Evolutionary conservation across 345 rosid genomes (phyloP), one percentile per base, ranked within the genome.

Genomic region (Camelina laxa): DNA sequence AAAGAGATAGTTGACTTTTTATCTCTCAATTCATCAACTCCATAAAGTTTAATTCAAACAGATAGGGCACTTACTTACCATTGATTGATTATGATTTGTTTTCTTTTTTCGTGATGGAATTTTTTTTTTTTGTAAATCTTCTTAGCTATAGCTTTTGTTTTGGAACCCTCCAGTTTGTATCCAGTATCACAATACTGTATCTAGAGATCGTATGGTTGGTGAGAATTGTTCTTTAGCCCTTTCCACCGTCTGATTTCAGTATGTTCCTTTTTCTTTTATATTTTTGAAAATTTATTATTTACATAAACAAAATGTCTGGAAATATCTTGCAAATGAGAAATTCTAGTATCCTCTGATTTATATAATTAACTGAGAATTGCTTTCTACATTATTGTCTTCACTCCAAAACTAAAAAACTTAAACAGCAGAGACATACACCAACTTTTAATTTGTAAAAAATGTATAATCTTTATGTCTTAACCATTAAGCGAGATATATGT

Each of bases 361-460:
- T 62, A 35, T n/a, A n/a, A n/a, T 19, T 31, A 54, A 1, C 2
- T 6, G 3, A 16, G 41, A n/a, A 49, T 51, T 50, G 53, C 31
- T 22, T 50, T 39, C 31, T 51, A 33, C 36, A 54, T 30, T 38
- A 19, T n/a, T 10, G 17, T 42, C 48, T 4, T 27, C 30, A 15
- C 12, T 15, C 47, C 3, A 27, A 3, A 14, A 56, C 49, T 3
- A 44, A 14, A 14, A 44, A 55, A 24, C 9, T 19, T 13, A 31
- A 55, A 70, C 59, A 14, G 50, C 24, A 60, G 24, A 60, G 67
- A 60, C 50, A 38, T 70, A 8, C 67, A 71, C 67, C 60, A 49
- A 38, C 20, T 73, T 36, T 36, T 57, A 33, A 41, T 45, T n/a
- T 58, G 9, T 58, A n/a, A 24, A 24, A 13, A 54, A 1, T 73